Base-by-base conservation (phyloP, 1,284 basidiomycete species). In the Naganishia albida region DNA sequence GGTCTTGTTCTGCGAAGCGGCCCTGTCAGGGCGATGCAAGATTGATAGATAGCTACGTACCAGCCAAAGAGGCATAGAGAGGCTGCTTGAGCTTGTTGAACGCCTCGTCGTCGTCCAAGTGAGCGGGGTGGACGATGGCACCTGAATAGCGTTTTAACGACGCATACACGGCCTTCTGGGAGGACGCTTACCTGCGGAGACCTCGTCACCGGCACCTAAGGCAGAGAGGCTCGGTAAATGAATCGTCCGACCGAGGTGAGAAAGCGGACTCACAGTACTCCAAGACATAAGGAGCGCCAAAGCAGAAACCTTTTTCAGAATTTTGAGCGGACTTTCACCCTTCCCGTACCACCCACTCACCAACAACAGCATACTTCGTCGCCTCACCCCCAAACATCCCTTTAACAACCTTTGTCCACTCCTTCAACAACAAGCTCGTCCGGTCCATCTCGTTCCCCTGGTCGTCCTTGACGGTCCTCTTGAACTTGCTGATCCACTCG, bases 81-180 rank as follows among this genome's bases (percentile, higher is more conserved):
- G 67, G 67, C 38, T 65, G 53, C 59, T 68, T 66, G 43, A 68
- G 52, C 26, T 57, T 57, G 49, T 59, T 30, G 55, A 68, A 66
- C 7, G 50, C 53, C 18, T 56, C 64, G 25, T 68, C 64, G 55
- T 59, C 66, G 15, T 66, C 64, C 8, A 63, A 28, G 43, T 56
- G 52, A 34, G 67, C 67, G 3, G 67, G 67, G 42, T 68, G 67
- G 13, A 68, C 59, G 42, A 68, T 68, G 3, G 64, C 53, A 20
- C 64, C 67, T 67, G 28, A 23, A 18, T 2, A 16, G 25, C 20
- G 28, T 8, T 8, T 39, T 2, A 23, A 13, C 50, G 10, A 34
- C 13, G 10, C 15, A n/a, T 7, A 20, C n/a, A 20, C 48, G 42
- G 12, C 28, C 7, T 25, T 44, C 23, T 56, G 30, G 16, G 30